Conservation (phyloP, 1,284 basidiomycete species). For the Cryptococcus sp. region DNA sequence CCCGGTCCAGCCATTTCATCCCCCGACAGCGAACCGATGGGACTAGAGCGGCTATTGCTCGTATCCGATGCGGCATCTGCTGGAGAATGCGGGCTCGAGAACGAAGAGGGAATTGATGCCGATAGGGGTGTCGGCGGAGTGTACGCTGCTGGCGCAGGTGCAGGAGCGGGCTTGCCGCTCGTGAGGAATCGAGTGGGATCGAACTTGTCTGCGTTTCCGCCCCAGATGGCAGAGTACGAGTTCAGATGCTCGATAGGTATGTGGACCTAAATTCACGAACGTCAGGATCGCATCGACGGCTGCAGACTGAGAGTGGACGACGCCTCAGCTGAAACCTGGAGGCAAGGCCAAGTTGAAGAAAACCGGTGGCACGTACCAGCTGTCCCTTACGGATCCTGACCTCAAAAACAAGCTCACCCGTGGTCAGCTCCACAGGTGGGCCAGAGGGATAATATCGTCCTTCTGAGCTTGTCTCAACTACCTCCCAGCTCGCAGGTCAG, state of each 20-base stretch:
- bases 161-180: not conserved
- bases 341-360: too few species aligned
- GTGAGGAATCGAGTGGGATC: constrained; percentile 25
- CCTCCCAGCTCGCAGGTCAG: not conserved
- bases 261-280: constrained; percentile 14
- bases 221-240: constrained; percentile 28
- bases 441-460: constrained; percentile 38
- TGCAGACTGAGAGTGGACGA: not conserved
- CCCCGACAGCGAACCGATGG: constrained; percentile 5
- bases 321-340: too few species aligned
- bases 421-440: constrained; percentile 20
- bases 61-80: not conserved
- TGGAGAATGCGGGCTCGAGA: not conserved
- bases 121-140: not conserved
- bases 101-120: not conserved
- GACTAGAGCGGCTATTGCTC: not conserved
- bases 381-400: constrained; percentile 30
- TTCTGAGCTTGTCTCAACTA: constrained; percentile 28
- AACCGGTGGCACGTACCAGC: constrained; percentile 4
- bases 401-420: constrained; percentile 20
- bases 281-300: too few species aligned
- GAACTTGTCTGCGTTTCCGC: constrained; percentile 22
- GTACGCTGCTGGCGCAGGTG: not conserved
- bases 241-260: constrained; percentile 37
- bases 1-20: constrained; percentile 17